Base-by-base conservation (phyloP, 1,284 basidiomycete genomes). In the Tilletia caries region DNA sequence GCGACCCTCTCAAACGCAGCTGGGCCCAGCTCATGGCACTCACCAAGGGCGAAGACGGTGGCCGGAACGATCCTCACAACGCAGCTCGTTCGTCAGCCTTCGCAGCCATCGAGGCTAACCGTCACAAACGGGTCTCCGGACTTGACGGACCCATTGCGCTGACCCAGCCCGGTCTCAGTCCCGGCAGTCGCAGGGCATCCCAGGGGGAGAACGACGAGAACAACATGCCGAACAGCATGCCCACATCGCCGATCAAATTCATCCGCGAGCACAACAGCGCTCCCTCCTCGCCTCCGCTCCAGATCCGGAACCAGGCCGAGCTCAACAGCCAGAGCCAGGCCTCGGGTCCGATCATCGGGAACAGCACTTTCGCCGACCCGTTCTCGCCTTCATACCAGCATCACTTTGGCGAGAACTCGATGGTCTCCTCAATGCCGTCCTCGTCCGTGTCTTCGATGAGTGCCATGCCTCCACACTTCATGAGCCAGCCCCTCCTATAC, bases 21-120 rank as follows among this genome's bases (percentile, higher is more conserved):
- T 58, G 20, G 2, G 25, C 34, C 23, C 58, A 69, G 33, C 64
- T 71, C 20, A 18, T 71, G 6, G 52, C 52, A 1, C 64, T 71
- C n/a, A 67, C 68, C 20, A 60, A 58, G 32, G 41, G 52, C 64
- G 44, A 65, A 34, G 67, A 65, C n/a, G 64, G 54, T 2, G 29
- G 54, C 20, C 54, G 54, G 8, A 60, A 60, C 54, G 54, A 60
- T 33, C 54, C 54, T 12, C 54, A 64, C 34, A 37, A 43, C 10
- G 62, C 33, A 8, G 62, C 34, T 13, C 62, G 62, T 12, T 43
- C 33, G 6, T 43, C 37, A 6, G 62, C 62, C 33, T 64, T 60
- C 20, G 54, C 54, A 15, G 54, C 54, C 54, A 18, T 60, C 2
- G 54, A 60, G 54, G 54, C 54, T 25, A 60, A 25, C 20, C 54